phyloP scores from a whole-genome alignment of 257 asterid genomes.

The Ocimum tenuiflorum region DNA sequence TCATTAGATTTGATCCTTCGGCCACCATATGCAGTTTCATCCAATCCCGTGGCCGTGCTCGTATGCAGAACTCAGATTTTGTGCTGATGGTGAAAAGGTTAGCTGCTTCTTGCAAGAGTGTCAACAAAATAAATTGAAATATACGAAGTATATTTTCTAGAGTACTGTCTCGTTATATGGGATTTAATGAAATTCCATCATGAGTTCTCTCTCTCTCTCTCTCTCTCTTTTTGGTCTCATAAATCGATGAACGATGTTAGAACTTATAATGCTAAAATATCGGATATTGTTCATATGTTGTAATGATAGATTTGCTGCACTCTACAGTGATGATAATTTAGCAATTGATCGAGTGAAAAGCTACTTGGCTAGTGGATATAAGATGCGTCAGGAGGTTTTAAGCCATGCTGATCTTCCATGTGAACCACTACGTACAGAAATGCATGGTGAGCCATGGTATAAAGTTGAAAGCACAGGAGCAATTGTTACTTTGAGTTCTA shows the following conservation, averaged over 20 bases:
- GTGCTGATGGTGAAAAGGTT: constrained; percentile 65
- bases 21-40: constrained; percentile 78
- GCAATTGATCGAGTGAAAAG: constrained; percentile 37
- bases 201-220: background rate
- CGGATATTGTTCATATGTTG: background rate
- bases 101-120: constrained; percentile 3
- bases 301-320: constrained; percentile 6
- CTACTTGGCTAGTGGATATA: constrained; percentile 53
- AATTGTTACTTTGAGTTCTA: constrained; percentile 54
- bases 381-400: constrained; percentile 62
- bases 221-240: background rate
- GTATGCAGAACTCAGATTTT: constrained; percentile 80
- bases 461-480: constrained; percentile 60
- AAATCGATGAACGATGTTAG: background rate
- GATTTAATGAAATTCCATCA: background rate
- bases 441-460: constrained; percentile 43
- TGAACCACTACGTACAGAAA: constrained; percentile 33
- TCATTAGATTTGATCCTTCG: constrained; percentile 75
- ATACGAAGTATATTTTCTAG: background rate
- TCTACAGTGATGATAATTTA: constrained; percentile 41
- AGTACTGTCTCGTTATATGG: background rate
- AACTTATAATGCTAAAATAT: background rate
- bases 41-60: constrained; percentile 96
- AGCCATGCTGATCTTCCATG: constrained; percentile 60
- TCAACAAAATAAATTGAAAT: background rate